Percentiles rank a stretch among this genome's conserved stretches.
Conservation (phyloP, 2,329 filamentous ascomycete species). For the Fusarium tuaranense region DNA sequence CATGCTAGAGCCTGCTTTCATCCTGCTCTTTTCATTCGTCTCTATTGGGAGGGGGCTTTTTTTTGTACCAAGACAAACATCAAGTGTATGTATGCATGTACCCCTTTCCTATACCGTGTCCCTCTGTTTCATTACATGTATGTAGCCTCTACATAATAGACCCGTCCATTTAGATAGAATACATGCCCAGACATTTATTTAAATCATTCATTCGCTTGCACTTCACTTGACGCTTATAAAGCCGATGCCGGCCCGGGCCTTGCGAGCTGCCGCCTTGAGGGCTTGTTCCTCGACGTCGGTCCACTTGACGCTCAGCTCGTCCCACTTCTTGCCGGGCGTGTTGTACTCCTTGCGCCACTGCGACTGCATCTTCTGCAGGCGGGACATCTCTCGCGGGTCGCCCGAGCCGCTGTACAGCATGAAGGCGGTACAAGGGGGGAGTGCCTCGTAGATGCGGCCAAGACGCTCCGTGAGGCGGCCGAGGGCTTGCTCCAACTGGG, state of each 20-base stretch:
- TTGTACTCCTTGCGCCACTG: constrained; percentile 75
- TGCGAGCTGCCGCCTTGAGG: constrained; percentile 66
- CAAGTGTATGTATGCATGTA: background rate
- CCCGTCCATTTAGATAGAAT: background rate
- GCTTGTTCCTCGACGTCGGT: constrained; percentile 75
- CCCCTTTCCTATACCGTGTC: background rate
- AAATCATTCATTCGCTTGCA: background rate
- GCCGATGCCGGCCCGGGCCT: constrained; percentile 71
- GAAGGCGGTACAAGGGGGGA: constrained; percentile 74
- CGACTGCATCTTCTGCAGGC: constrained; percentile 69
- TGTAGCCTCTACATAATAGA: background rate
- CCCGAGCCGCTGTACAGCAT: constrained; percentile 75
- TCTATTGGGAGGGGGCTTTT: background rate
- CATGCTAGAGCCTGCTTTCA: background rate
- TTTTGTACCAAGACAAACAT: background rate
- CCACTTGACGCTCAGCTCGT: constrained; percentile 75
- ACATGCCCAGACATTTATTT: background rate
- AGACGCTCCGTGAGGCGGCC: constrained; percentile 62
- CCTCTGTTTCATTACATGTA: background rate
- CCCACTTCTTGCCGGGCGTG: constrained; percentile 72
- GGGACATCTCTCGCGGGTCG: constrained; percentile 74
- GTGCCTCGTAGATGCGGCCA: constrained; percentile 64
- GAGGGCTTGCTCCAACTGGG: constrained; percentile 60
- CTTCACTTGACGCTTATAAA: constrained; percentile 73
- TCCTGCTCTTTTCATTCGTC: background rate